A percentile compares a stretch with the other conserved stretches of the same genome.
phyloP scores from a whole-genome alignment of 495 filamentous ascomycete species.

The Trypethelium eluteriae region DNA sequence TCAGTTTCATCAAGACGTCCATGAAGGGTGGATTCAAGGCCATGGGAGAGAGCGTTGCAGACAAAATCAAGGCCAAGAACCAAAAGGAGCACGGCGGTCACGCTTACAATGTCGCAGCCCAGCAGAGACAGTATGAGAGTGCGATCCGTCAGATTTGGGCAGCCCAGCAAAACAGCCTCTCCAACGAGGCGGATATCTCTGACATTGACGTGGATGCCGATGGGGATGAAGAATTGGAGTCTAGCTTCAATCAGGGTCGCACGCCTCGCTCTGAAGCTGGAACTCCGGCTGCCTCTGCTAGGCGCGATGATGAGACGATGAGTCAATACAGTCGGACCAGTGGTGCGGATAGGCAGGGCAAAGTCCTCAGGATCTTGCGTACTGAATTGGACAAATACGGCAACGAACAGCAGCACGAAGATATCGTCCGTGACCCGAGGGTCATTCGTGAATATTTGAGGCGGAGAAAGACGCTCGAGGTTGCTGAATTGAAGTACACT shows the following conservation, averaged over 20 bases:
- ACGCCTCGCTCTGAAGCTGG: slow-evolving; percentile 56
- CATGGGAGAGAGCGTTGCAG: slow-evolving; percentile 75
- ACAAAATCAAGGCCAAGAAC: slow-evolving; percentile 73
- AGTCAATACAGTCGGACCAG: slow-evolving; percentile 82
- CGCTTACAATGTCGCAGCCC: slow-evolving; percentile 89
- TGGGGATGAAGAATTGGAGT: slow-evolving; percentile 46
- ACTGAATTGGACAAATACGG: slow-evolving; percentile 55
- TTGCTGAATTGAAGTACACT: slow-evolving; percentile 1
- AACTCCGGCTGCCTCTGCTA: slow-evolving; percentile 46
- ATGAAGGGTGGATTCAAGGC: slow-evolving; percentile 99
- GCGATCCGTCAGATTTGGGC: slow-evolving; percentile 87
- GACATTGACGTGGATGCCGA: slow-evolving; percentile 61
- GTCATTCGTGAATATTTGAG: slow-evolving; percentile 62
- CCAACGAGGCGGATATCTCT: slow-evolving; percentile 53
- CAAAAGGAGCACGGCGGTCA: slow-evolving; percentile 88
- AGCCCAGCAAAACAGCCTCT: slow-evolving; percentile 69
- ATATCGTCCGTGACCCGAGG: slow-evolving; percentile 61
- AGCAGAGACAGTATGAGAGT: slow-evolving; percentile 81
- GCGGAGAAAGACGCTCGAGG: slow-evolving; percentile 32
- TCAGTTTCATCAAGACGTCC: slow-evolving; percentile 90
- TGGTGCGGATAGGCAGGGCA: slow-evolving; percentile 56
- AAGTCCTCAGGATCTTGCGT: slow-evolving; percentile 69
- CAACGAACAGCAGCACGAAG: slow-evolving; percentile 48
- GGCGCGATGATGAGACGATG: slow-evolving; percentile 67
- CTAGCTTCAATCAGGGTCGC: slow-evolving; percentile 30